Base-by-base conservation (phyloP, 2,329 filamentous ascomycete genomes). In the Dryadomyces quercus-mongolicae region DNA sequence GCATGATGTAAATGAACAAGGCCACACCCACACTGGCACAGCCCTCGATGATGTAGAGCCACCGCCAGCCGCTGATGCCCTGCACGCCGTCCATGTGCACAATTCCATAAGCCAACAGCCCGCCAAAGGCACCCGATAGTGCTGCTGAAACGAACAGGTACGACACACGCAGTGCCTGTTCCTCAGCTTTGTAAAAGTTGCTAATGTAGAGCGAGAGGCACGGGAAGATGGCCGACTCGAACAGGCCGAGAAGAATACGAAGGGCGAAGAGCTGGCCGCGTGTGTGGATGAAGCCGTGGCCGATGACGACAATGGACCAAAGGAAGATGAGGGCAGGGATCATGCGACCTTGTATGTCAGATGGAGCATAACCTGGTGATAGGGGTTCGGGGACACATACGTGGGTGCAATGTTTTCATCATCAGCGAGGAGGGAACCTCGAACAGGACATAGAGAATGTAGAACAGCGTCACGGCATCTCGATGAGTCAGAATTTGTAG, bases 141-240 rank as follows among this genome's bases (percentile, higher is more conserved):
- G 56, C 38, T 15, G 51, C 38, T 9, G 52, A 49, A 3, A 56
- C 57, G 7, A 58, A 38, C 36, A 58, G 20, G 21, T 51, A 18
- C 2, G 38, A 38, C 2, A 50, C 43, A 6, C 57, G 52, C 50
- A 48, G 46, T 13, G 54, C 54, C 3, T 51, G 49, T 50, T 58
- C 57, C 16, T 58, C 55, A 20, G 45, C 44, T 21, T 48, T 53
- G 49, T 50, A 58, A 7, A 56, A 51, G 45, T 54, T 56, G 42
- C 45, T 45, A 16, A 58, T 6, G 53, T 82, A 82, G 12, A 78
- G 64, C 0, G 74, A 74, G 54, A 81, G 69, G 0, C 79, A 78
- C 0, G 81, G 80, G 58, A 84, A 82, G 0, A 84, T 67, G 0
- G 78, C 80, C 3, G 76, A 77, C 64, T 84, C 81, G 16, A 80